Evolutionary conservation across 495 filamentous ascomycete species (phyloP).

Genomic region (Lasiosphaeriaceae sp.): DNA sequence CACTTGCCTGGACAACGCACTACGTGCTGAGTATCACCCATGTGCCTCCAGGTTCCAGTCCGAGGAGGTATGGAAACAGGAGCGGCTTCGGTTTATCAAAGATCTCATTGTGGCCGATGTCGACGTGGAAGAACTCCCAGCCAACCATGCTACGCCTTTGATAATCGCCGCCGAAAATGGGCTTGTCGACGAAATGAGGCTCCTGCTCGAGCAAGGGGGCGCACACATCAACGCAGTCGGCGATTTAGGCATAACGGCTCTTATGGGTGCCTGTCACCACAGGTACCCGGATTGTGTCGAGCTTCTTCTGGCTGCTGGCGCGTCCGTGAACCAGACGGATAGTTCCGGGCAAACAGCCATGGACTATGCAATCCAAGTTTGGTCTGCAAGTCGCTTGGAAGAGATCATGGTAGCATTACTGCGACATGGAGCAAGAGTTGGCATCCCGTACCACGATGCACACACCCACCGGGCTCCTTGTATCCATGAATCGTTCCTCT

Average conservation of each 20-base stretch:
- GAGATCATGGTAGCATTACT: background rate
- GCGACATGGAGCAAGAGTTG: background rate
- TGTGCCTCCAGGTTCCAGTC: background rate
- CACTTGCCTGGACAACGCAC: slow-evolving; percentile 2
- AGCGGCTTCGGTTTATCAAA: background rate
- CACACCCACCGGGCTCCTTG: background rate
- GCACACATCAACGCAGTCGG: slow-evolving; percentile 4
- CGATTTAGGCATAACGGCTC: background rate
- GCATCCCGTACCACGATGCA: background rate
- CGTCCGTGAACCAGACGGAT: background rate
- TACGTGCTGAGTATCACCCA: background rate
- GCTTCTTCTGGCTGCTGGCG: background rate
- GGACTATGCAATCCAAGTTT: background rate
- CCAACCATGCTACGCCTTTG: background rate
- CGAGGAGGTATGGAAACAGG: background rate
- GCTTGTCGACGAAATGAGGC: background rate
- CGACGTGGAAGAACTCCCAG: slow-evolving; percentile 1
- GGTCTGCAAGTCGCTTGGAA: background rate
- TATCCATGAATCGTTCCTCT: background rate
- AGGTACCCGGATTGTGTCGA: background rate
- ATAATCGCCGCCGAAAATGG: slow-evolving; percentile 3
- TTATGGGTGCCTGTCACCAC: background rate
- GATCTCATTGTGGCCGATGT: background rate
- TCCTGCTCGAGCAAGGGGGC: slow-evolving; percentile 5
- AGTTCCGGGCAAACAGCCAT: background rate